Percentiles rank a stretch among this genome's conserved stretches.
Evolutionary conservation across 1,284 basidiomycete genomes (phyloP).

Genomic region (Cerrena zonata): DNA sequence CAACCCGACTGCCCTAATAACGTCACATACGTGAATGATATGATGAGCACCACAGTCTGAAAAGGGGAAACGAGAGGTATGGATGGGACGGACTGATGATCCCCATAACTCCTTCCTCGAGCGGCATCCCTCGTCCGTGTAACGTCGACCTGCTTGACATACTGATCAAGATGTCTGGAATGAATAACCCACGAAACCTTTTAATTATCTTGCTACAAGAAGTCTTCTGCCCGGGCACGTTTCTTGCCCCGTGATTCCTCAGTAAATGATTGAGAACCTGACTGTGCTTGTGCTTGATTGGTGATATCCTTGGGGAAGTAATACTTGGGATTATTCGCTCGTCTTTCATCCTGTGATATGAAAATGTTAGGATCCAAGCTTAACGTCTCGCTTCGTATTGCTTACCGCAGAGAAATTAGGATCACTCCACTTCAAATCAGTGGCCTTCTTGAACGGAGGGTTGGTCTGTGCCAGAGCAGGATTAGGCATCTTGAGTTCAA

Average conservation of each 20-base stretch:
- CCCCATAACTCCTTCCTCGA: conserved; percentile 9
- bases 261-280: background rate
- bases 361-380: background rate
- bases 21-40: background rate
- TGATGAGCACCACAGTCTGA: conserved; percentile 16
- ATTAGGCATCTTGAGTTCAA: conserved; percentile 48
- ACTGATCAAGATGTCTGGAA: conserved; percentile 4
- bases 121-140: background rate
- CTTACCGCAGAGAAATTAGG: conserved; percentile 72
- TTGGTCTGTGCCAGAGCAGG: conserved; percentile 57
- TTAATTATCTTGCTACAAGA: conserved; percentile 40
- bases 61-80: conserved; percentile 15
- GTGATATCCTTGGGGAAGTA: conserved; percentile 45
- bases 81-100: conserved; percentile 34
- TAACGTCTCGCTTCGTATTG: conserved; percentile 13
- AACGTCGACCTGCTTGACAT: background rate
- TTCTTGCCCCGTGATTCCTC: conserved; percentile 72
- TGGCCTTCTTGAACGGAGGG: conserved; percentile 70
- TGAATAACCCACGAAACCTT: conserved; percentile 5
- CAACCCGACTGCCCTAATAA: background rate
- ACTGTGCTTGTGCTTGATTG: conserved; percentile 26
- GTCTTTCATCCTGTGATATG: conserved; percentile 65
- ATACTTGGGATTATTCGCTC: conserved; percentile 72
- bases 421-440: conserved; percentile 69
- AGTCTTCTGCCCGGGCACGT: conserved; percentile 73